Conservation (phyloP, 2,329 filamentous ascomycete genomes). For the Colletotrichum sidae region DNA sequence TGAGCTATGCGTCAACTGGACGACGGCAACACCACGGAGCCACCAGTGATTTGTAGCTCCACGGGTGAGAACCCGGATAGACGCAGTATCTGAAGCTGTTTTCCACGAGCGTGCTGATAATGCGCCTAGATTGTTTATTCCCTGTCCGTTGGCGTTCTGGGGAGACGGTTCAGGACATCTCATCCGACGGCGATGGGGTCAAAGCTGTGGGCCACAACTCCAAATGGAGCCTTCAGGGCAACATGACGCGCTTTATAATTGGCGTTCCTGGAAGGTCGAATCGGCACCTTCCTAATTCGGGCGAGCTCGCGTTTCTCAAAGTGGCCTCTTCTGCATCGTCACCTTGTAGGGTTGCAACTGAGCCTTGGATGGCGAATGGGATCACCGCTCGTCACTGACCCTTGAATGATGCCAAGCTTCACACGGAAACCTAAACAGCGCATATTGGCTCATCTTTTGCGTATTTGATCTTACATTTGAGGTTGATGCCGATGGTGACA, state of each 20-base stretch:
- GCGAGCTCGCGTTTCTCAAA: not conserved
- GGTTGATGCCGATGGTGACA: no score
- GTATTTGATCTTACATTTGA: not conserved
- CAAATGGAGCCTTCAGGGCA: not conserved
- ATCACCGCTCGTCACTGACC: constrained; percentile 4
- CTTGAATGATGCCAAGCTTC: constrained; percentile 5
- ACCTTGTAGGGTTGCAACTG: not conserved
- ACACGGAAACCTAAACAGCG: constrained; percentile 6
- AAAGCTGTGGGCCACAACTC: not conserved
- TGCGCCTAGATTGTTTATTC: not conserved
- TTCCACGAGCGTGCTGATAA: not conserved
- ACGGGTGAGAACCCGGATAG: constrained; percentile 19
- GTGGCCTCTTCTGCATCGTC: no score
- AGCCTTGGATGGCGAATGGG: not conserved
- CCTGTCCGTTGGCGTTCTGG: not conserved
- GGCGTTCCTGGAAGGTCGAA: not conserved
- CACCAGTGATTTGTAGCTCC: not conserved
- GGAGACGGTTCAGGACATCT: not conserved
- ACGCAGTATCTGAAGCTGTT: not conserved
- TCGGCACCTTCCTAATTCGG: constrained; percentile 10
- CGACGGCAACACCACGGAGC: not conserved
- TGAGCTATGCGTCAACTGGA: not conserved
- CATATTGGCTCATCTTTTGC: constrained; percentile 13
- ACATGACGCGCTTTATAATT: not conserved
- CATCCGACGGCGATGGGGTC: not conserved